Evolutionary conservation across 768 basidiomycete genomes (phyloP).

Genomic region (Podaxis carcinomalis): DNA sequence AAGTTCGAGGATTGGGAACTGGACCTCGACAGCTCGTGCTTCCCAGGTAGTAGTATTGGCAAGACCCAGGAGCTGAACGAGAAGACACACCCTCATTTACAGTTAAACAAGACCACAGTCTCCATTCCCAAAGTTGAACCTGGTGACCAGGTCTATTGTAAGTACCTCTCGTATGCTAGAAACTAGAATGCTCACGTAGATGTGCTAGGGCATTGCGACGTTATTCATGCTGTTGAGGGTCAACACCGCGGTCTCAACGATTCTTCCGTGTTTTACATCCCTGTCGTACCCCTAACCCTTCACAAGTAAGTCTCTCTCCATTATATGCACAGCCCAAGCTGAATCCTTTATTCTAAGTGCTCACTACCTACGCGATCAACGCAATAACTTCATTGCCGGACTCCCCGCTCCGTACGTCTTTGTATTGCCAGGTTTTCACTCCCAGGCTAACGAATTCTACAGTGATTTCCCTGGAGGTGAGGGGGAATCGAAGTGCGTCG

Average conservation of each 20-base stretch:
- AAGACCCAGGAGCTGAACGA: constrained; percentile 53
- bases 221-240: constrained; percentile 51
- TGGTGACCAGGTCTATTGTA: constrained; percentile 62
- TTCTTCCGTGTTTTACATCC: constrained; percentile 56
- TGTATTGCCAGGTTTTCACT: background rate
- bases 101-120: constrained; percentile 50
- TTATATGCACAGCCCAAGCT: background rate
- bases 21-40: constrained; percentile 45
- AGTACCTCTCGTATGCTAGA: constrained; percentile 8
- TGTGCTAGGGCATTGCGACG: constrained; percentile 59
- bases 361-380: constrained; percentile 45
- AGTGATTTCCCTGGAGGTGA: constrained; percentile 48
- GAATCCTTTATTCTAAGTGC: constrained; percentile 27
- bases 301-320: constrained; percentile 51
- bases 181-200: constrained; percentile 25
- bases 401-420: constrained; percentile 44
- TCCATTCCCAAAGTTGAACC: constrained; percentile 55
- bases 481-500: constrained; percentile 42
- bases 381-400: constrained; percentile 40
- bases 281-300: constrained; percentile 46
- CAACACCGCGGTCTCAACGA: constrained; percentile 42
- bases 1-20: constrained; percentile 49
- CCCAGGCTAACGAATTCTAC: background rate
- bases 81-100: constrained; percentile 59
- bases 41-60: constrained; percentile 52